Conservation (phyloP, 805 yeast genomes). For the Starmerella bombi region DNA sequence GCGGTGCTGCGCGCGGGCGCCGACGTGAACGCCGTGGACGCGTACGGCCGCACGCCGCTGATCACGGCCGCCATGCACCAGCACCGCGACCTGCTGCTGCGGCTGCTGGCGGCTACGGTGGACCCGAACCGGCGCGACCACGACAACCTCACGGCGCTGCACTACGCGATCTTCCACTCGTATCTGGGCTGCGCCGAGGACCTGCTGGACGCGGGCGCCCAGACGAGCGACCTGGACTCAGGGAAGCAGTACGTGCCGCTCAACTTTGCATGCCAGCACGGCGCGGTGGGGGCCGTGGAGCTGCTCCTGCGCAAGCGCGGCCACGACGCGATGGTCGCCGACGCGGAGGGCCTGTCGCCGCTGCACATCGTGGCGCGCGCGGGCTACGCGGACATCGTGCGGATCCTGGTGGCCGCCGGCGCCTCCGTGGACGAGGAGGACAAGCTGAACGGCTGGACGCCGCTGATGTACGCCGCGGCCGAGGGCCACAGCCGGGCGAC, state of each 20-base stretch:
- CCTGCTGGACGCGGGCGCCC: slow-evolving; percentile 37
- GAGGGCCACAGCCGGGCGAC: slow-evolving; percentile 71
- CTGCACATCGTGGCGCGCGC: slow-evolving; percentile 78
- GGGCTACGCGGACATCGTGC: slow-evolving; percentile 60
- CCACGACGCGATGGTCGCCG: slow-evolving; percentile 35
- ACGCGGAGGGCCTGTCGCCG: slow-evolving; percentile 79
- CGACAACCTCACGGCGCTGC: slow-evolving; percentile 56
- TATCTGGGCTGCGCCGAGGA: slow-evolving; percentile 43
- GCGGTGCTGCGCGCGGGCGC: slow-evolving; percentile 23
- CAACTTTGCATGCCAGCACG: slow-evolving; percentile 78
- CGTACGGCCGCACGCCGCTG: slow-evolving; percentile 60
- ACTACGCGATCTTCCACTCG: slow-evolving; percentile 61
- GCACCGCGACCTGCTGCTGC: slow-evolving; percentile 33
- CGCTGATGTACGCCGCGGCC: slow-evolving; percentile 76
- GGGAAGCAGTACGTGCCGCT: slow-evolving; percentile 42
- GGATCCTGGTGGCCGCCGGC: slow-evolving; percentile 42
- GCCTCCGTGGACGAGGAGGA: slow-evolving; percentile 65
- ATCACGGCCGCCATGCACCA: slow-evolving; percentile 66
- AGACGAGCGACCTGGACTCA: slow-evolving; percentile 27
- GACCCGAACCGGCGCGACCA: slow-evolving; percentile 29
- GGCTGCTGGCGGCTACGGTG: slow-evolving; percentile 32
- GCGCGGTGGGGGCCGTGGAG: slow-evolving; percentile 58
- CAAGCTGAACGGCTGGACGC: slow-evolving; percentile 85
- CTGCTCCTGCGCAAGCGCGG: slow-evolving; percentile 38
- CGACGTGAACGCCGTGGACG: slow-evolving; percentile 26